Base-by-base conservation (phyloP, 257 asterid species). In the Jacaranda mimosifolia region DNA sequence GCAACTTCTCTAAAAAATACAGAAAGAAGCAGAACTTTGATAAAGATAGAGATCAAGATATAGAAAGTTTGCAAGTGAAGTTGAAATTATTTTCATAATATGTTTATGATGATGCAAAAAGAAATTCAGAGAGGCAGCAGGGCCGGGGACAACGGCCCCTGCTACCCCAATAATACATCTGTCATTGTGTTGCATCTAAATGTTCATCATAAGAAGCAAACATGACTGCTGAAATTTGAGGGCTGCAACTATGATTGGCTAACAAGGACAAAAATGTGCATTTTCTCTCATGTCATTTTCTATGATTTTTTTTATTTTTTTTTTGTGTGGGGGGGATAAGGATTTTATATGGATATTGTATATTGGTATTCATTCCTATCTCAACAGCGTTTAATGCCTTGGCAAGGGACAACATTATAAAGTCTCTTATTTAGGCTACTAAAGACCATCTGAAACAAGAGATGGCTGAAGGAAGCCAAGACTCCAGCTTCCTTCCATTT, bases 401-500 rank as follows among this genome's bases (percentile, higher is more conserved):
- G 26, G 43, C 63, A 48, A 32, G 49, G 66, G 17, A 48, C 18
- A 32, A n/a, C 39, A 42, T 45, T 32, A 64, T 42, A 42, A 67
- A 5, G 51, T 19, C 46, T 42, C 67, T 55, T 39, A 65, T 65
- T 63, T 65, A 65, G 46, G 68, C 62, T 21, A 53, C 26, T 49
- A 38, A 39, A 51, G 56, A 63, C 72, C 32, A 10, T 26, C 21
- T 68, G 60, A 49, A 63, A 36, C 1, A n/a, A 63, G 6, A 17
- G 53, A 48, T n/a, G 15, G 64, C 9, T 38, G 63, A 73, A 11
- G 15, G 17, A 68, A 40, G 21, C 38, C 11, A 36, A 49, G 39
- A 52, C 53, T 32, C 26, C 1, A 18, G 57, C 18, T 51, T 51
- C 57, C 17, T 45, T 45, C 5, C 57, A 51, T 51, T 26, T 51